Evolutionary conservation across 2,329 filamentous ascomycete genomes (phyloP).

Genomic region (Phoma sp.): DNA sequence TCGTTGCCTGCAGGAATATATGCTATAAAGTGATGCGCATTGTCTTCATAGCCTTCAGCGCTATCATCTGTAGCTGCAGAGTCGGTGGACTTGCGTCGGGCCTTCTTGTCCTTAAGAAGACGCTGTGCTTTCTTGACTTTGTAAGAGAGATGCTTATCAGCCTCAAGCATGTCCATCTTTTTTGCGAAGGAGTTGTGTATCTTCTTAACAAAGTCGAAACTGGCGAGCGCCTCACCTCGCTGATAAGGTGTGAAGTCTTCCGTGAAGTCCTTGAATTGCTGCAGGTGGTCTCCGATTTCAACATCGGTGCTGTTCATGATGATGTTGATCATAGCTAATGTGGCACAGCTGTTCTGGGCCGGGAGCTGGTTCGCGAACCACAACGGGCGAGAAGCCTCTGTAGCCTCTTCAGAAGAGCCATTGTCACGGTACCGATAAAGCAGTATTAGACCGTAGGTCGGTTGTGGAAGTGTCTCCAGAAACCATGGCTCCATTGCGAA

Average conservation of each 20-base stretch:
- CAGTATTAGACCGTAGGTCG: constrained; percentile 82
- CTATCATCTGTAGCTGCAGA: constrained; percentile 46
- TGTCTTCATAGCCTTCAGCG: constrained; percentile 60
- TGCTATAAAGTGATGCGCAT: constrained; percentile 85
- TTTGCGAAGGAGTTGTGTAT: constrained; percentile 87
- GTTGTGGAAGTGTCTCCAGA: constrained; percentile 35
- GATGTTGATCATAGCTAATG: constrained; percentile 91
- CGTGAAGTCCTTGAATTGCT: constrained; percentile 76
- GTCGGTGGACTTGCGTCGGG: constrained; percentile 31
- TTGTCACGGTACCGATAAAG: constrained; percentile 74
- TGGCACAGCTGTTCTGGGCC: constrained; percentile 79
- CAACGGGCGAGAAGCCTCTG: constrained; percentile 67
- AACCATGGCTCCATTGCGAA: constrained; percentile 67
- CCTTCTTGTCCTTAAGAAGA: constrained; percentile 43
- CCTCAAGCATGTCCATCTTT: constrained; percentile 67
- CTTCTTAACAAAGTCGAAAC: constrained; percentile 76
- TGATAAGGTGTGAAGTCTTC: constrained; percentile 70
- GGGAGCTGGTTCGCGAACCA: constrained; percentile 94
- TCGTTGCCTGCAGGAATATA: constrained; percentile 78
- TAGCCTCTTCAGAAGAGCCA: constrained; percentile 56
- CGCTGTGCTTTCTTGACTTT: constrained; percentile 55
- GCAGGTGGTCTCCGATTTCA: constrained; percentile 72
- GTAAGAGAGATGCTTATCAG: constrained; percentile 73
- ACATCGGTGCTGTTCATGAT: constrained; percentile 77
- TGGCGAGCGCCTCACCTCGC: constrained; percentile 76